Evolutionary conservation across 2,329 filamentous ascomycete species (phyloP).

Genomic region (Trichothecium sympodiale): DNA sequence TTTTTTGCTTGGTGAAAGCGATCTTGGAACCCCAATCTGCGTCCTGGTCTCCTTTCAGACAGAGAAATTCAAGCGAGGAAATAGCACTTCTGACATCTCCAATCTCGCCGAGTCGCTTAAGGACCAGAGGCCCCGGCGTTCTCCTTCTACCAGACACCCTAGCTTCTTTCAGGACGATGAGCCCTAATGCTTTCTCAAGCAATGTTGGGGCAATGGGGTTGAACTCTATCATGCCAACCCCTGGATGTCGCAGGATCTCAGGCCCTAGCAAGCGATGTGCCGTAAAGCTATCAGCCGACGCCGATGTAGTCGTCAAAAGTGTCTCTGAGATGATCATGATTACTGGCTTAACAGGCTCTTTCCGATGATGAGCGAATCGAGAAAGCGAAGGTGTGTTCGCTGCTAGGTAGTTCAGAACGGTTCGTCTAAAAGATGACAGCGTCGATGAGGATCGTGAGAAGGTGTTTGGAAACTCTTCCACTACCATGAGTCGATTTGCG

Average conservation of each 20-base stretch:
- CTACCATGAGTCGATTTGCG: slow-evolving; percentile 49
- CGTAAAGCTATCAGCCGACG: slow-evolving; percentile 83
- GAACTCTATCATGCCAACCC: slow-evolving; percentile 75
- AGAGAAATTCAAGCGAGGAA: slow-evolving; percentile 85
- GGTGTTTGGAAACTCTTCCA: slow-evolving; percentile 76
- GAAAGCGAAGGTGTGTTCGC: slow-evolving; percentile 49
- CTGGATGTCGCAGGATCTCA: slow-evolving; percentile 72
- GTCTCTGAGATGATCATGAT: slow-evolving; percentile 91
- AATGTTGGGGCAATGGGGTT: slow-evolving; percentile 84
- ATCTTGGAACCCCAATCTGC: slow-evolving; percentile 67
- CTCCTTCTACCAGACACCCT: slow-evolving; percentile 62
- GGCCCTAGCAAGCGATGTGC: slow-evolving; percentile 81
- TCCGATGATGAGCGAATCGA: slow-evolving; percentile 29
- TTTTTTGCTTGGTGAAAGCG: slow-evolving; percentile 58
- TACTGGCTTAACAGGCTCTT: slow-evolving; percentile 53
- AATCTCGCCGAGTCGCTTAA: slow-evolving; percentile 71
- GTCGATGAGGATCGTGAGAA: slow-evolving; percentile 54
- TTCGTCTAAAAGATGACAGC: slow-evolving; percentile 60
- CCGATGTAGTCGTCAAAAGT: slow-evolving; percentile 71
- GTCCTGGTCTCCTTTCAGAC: slow-evolving; percentile 66
- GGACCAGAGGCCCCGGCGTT: slow-evolving; percentile 66
- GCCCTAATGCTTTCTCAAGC: slow-evolving; percentile 71
- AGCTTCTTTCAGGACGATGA: slow-evolving; percentile 77
- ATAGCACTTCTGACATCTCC: slow-evolving; percentile 91
- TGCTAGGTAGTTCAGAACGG: slow-evolving; percentile 65